Evolutionary conservation across 2,329 filamentous ascomycete species (phyloP), one percentile per base, ranked within the genome.

Genomic region (Xylogone sp.): DNA sequence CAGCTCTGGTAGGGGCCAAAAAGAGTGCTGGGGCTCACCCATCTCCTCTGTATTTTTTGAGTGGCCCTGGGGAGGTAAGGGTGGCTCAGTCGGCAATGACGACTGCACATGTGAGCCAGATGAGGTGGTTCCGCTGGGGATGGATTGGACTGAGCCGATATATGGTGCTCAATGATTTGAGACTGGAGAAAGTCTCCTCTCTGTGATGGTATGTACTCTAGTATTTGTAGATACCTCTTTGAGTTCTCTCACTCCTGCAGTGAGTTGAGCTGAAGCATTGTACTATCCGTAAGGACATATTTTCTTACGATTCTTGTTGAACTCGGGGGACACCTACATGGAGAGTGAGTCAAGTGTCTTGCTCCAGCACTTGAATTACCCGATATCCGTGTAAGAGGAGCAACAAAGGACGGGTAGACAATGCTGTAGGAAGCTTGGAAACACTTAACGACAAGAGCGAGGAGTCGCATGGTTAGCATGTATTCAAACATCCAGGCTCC

Each of bases 91-190:
- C 75, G 50, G 92, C 94, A 27, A 99, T 99, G 94, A 91, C 88
- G 1, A 78, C 80, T 50, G 93, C 89, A 22, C 94, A 99, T 74
- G 77, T 84, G 71, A 97, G 91, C 69, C 94, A 99, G 78, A 99
- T 99, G 94, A 83, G 89, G 34, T 99, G 94, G 94, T 99, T 97
- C 67, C 83, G 94, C 7, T 97, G 91, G 81, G 90, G 91, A 2
- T 99, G 92, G 91, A 96, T 99, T 65, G 79, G 82, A 0, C 68
- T 96, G 52, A 94, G 91, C 63, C 78, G 94, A 54, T 99, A 97
- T 71, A 97, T 99, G 94, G 81, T 91, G 52, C 81, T 97, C 27
- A 99, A 99, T 70, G 92, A 97, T 68, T 67, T 99, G 70, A 79
- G 76, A 64, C 75, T 76, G 62, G 82, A 82, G 68, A 79, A 76